Evolutionary conservation across 2,329 filamentous ascomycete species (phyloP).

Genomic region (Didymella glomerata): DNA sequence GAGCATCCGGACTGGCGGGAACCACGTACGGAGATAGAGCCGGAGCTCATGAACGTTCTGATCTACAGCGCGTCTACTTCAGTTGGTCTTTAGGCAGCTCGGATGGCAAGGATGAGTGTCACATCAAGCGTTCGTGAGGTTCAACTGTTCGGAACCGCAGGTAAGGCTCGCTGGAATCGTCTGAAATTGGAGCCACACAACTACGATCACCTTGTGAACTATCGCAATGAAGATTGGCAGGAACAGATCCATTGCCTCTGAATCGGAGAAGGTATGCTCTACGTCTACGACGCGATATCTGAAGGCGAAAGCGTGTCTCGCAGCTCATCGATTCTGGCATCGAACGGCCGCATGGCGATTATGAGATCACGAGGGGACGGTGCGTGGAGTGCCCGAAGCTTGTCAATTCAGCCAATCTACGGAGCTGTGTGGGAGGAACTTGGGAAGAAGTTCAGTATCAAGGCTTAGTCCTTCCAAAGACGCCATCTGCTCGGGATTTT

Average conservation of each 20-base stretch:
- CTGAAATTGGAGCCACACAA: conserved; percentile 48
- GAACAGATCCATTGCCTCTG: conserved; percentile 39
- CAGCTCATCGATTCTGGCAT: conserved; percentile 37
- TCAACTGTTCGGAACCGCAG: conserved; percentile 38
- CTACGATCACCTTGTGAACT: conserved; percentile 54
- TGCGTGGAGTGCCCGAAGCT: conserved; percentile 37
- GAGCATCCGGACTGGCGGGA: conserved; percentile 25
- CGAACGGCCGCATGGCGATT: conserved; percentile 41
- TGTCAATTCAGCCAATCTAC: conserved; percentile 49
- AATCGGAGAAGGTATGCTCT: conserved; percentile 44
- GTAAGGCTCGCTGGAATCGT: conserved; percentile 33
- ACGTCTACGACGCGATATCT: conserved; percentile 54
- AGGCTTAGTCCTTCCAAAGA: conserved; percentile 34
- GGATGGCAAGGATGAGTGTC: conserved; percentile 39
- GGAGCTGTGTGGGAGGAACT: conserved; percentile 52
- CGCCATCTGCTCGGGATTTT: conserved; percentile 3
- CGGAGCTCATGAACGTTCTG: conserved; percentile 32
- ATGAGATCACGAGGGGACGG: conserved; percentile 42
- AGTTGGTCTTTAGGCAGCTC: conserved; percentile 46
- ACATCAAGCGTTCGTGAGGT: conserved; percentile 27
- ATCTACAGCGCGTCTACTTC: conserved; percentile 49
- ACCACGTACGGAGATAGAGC: neutral
- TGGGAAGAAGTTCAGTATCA: conserved; percentile 54
- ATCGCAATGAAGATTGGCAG: conserved; percentile 49
- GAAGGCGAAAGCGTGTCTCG: conserved; percentile 50